Evolutionary conservation across 768 basidiomycete genomes (phyloP).

Genomic region (Strobilomyces confusus): DNA sequence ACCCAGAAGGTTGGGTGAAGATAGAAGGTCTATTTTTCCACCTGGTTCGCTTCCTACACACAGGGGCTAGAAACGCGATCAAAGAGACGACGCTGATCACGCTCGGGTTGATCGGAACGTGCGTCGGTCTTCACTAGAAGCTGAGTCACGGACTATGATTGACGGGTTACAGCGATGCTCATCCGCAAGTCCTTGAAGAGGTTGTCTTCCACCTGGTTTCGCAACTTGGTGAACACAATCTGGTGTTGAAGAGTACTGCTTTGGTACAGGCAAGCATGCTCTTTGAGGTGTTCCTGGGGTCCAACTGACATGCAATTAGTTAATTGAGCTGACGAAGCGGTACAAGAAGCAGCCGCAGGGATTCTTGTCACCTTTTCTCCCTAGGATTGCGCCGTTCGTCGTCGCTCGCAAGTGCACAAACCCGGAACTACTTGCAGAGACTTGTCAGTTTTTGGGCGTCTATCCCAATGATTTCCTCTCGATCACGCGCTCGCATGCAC

Average conservation of each 20-base stretch:
- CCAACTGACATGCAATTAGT: constrained; percentile 36
- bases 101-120: constrained; percentile 53
- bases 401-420: constrained; percentile 54
- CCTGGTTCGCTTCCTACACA: constrained; percentile 47
- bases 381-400: constrained; percentile 62
- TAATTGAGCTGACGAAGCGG: constrained; percentile 52
- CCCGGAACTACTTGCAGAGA: constrained; percentile 56
- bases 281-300: background rate
- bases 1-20: constrained; percentile 30
- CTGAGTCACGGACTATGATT: background rate
- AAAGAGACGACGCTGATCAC: constrained; percentile 65
- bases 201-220: constrained; percentile 59
- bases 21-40: constrained; percentile 42
- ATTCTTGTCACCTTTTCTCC: constrained; percentile 66
- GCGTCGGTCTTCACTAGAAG: background rate
- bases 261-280: constrained; percentile 53
- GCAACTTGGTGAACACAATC: constrained; percentile 64
- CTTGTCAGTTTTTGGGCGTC: constrained; percentile 64
- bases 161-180: constrained; percentile 39
- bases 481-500: constrained; percentile 56
- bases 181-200: constrained; percentile 52
- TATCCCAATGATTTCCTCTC: constrained; percentile 57
- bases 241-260: constrained; percentile 64
- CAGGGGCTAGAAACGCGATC: constrained; percentile 37
- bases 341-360: constrained; percentile 61